A percentile compares a stretch with the other conserved stretches of the same genome.
Evolutionary conservation across 768 basidiomycete species (phyloP).

Genomic region (Pleurotus citrinopileatus): DNA sequence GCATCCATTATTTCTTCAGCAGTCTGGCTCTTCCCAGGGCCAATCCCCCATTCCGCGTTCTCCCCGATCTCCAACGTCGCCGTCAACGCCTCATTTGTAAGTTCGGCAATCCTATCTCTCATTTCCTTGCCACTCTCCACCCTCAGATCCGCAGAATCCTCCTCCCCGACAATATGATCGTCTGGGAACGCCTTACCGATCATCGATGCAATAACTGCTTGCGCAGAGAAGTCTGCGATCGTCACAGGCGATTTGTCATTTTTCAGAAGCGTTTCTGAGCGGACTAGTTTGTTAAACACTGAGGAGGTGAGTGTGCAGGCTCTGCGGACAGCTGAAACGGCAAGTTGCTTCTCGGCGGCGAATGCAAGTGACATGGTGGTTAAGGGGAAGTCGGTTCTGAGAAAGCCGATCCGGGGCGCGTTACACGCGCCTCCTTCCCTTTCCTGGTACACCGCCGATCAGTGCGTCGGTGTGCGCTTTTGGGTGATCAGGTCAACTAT

Average conservation of each 20-base stretch:
- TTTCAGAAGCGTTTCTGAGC: slow-evolving; percentile 84
- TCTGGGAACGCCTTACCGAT: slow-evolving; percentile 73
- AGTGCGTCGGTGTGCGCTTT: too few relatives aligned
- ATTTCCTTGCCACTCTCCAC: slow-evolving; percentile 40
- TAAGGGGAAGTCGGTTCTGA: neutral
- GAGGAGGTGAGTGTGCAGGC: slow-evolving; percentile 82
- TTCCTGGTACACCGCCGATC: too few relatives aligned
- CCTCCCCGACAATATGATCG: slow-evolving; percentile 92
- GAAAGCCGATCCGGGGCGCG: too few relatives aligned
- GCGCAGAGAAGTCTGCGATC: slow-evolving; percentile 91
- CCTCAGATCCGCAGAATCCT: slow-evolving; percentile 82
- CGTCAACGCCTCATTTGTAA: slow-evolving; percentile 79
- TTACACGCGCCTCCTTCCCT: too few relatives aligned
- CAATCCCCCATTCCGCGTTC: slow-evolving; percentile 67
- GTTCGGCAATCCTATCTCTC: slow-evolving; percentile 65
- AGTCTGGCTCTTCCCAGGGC: slow-evolving; percentile 51
- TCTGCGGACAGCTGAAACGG: slow-evolving; percentile 81
- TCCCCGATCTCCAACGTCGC: slow-evolving; percentile 56
- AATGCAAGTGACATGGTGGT: slow-evolving; percentile 51
- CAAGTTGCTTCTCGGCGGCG: slow-evolving; percentile 73
- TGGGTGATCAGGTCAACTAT: too few relatives aligned
- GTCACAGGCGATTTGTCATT: slow-evolving; percentile 92
- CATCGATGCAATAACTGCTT: slow-evolving; percentile 86
- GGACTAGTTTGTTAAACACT: slow-evolving; percentile 84
- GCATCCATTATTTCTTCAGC: slow-evolving; percentile 69